Conservation (phyloP, 176 grass and related monocot species). For the Eremochloa ophiuroides region DNA sequence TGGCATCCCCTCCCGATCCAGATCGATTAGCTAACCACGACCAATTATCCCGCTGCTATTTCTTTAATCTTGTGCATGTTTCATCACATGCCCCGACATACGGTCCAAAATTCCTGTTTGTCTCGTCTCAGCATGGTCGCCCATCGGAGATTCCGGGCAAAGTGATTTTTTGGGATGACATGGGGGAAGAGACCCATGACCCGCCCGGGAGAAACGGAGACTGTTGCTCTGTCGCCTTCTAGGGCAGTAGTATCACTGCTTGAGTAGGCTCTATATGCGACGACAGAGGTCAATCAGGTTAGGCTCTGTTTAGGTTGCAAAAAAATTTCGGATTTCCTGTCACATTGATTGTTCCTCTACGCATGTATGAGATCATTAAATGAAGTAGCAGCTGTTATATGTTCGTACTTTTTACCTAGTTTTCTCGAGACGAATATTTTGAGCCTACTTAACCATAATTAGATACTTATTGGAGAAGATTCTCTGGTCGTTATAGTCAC, state of each 20-base stretch:
- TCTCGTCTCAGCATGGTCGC: neutral
- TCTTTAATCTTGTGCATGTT: neutral
- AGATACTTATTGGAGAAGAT: too few species aligned
- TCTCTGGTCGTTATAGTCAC: too few species aligned
- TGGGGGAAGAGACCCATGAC: neutral
- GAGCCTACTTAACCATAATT: too few species aligned
- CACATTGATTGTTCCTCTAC: too few species aligned
- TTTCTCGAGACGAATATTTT: too few species aligned
- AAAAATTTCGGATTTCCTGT: too few species aligned
- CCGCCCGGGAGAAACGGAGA: neutral
- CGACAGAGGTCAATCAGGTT: neutral
- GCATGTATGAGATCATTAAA: too few species aligned
- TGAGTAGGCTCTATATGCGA: neutral
- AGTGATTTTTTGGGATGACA: neutral
- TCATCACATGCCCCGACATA: slow-evolving; percentile 32
- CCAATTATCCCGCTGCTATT: neutral
- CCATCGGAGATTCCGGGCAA: slow-evolving; percentile 27
- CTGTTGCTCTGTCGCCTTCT: neutral
- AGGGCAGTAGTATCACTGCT: neutral
- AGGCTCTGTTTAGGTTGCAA: too few species aligned
- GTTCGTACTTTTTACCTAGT: too few species aligned
- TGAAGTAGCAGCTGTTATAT: too few species aligned
- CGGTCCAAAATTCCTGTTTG: slow-evolving; percentile 33
- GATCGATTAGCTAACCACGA: neutral
- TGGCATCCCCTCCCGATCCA: slow-evolving; percentile 19